Evolutionary conservation across 306 rosid species (phyloP).

Genomic region (Luffa acutangula): DNA sequence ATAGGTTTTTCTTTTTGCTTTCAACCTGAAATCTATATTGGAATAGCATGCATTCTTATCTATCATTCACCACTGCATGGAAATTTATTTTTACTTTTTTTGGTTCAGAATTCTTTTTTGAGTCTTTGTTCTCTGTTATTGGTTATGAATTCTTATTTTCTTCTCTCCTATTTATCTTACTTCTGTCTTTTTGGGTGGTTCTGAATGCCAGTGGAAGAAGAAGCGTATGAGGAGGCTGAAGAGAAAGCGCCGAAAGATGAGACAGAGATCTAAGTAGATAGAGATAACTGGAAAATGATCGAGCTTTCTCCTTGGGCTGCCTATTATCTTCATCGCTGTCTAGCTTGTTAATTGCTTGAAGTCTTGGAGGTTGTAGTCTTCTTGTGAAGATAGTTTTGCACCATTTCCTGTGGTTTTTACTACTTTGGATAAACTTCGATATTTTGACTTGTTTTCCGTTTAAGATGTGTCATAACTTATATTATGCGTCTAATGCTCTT

Average conservation of each 20-base stretch:
- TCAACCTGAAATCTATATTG: neutral
- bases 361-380: neutral
- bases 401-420: neutral
- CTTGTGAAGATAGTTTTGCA: neutral
- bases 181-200: neutral
- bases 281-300: neutral
- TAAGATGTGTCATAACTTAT: neutral
- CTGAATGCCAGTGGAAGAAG: conserved; percentile 74
- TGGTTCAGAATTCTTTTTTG: neutral
- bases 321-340: neutral
- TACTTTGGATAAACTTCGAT: neutral
- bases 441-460: neutral
- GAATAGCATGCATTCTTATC: neutral
- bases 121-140: neutral
- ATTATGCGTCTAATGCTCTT: neutral
- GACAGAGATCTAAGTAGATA: conserved; percentile 78
- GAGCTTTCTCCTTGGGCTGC: neutral
- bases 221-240: conserved; percentile 94
- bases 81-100: neutral
- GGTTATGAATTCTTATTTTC: neutral
- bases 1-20: neutral
- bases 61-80: neutral
- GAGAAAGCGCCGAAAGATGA: conserved; percentile 98
- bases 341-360: neutral
- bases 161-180: neutral